Percentiles rank a stretch among this genome's conserved stretches.
Evolutionary conservation across 495 filamentous ascomycete genomes (phyloP).

Genomic region (Entonaema liquescens): DNA sequence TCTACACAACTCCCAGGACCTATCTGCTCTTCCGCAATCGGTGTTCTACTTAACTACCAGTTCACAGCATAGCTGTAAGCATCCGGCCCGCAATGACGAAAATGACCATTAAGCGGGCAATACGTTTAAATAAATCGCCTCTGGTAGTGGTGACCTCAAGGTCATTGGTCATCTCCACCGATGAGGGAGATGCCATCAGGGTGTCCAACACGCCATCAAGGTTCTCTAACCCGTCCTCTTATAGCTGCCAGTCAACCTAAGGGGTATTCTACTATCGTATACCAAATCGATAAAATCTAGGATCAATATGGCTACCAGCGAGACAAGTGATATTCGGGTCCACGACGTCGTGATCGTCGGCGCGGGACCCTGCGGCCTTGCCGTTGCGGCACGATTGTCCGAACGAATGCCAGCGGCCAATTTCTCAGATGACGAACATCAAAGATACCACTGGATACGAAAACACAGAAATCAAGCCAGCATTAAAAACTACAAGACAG

Average conservation of each 20-base stretch:
- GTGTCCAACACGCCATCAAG: slow-evolving; percentile 38
- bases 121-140: slow-evolving; percentile 13
- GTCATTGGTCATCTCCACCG: slow-evolving; percentile 1
- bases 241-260: slow-evolving; percentile 2
- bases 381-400: slow-evolving; percentile 65
- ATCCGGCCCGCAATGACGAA: neutral
- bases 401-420: slow-evolving; percentile 70
- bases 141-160: slow-evolving; percentile 17
- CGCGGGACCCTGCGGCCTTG: slow-evolving; percentile 69
- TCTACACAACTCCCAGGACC: neutral
- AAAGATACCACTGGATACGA: slow-evolving; percentile 70
- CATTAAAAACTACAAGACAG: slow-evolving; percentile 41
- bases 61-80: neutral
- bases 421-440: slow-evolving; percentile 73
- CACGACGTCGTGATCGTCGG: slow-evolving; percentile 70
- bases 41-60: neutral
- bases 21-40: neutral
- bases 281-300: neutral
- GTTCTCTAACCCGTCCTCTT: slow-evolving; percentile 20
- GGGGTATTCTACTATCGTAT: neutral
- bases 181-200: slow-evolving; percentile 35
- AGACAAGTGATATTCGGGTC: slow-evolving; percentile 44
- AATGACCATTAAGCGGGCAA: neutral
- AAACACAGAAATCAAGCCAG: slow-evolving; percentile 54
- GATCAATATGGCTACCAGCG: slow-evolving; percentile 10